These are phyloP conservation scores for Nemophila menziesii DNA, from an alignment of 257 asterid genomes.

Conservation along the genomic window DNA sequence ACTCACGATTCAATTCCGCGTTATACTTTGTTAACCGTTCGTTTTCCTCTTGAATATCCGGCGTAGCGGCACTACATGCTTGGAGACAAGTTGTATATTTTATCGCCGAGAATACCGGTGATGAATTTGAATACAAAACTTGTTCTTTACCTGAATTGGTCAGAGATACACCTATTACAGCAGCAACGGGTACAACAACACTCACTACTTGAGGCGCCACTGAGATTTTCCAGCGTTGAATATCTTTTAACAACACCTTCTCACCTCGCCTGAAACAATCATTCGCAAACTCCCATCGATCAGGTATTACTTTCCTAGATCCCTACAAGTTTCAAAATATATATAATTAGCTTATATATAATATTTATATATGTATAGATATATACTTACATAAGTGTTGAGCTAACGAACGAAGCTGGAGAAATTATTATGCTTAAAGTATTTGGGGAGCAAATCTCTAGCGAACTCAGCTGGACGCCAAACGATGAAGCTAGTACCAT, in stretches of 20 bases:
- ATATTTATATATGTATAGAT: too few relatives aligned
- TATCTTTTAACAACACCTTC: slow-evolving; percentile 45
- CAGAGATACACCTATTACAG: too few relatives aligned
- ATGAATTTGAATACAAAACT: too few relatives aligned
- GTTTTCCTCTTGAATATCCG: slow-evolving; percentile 72
- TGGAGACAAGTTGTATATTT: too few relatives aligned
- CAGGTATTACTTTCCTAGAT: slow-evolving; percentile 73
- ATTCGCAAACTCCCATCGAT: slow-evolving; percentile 84
- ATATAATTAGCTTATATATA: too few relatives aligned
- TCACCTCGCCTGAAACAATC: slow-evolving; percentile 60
- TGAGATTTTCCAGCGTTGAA: slow-evolving; percentile 61
- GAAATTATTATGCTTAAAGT: slow-evolving; percentile 83
- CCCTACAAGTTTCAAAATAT: slow-evolving; percentile 40
- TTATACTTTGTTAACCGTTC: slow-evolving; percentile 59
- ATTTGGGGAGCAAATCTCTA: slow-evolving; percentile 68
- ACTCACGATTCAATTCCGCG: slow-evolving; percentile 35
- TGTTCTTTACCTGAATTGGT: slow-evolving; percentile 58
- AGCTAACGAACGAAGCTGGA: slow-evolving; percentile 90
- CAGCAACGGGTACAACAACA: too few relatives aligned
- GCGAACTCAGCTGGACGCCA: slow-evolving; percentile 91
- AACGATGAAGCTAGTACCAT: slow-evolving; percentile 68
- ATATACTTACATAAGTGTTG: slow-evolving; percentile 52
- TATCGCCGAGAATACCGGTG: slow-evolving; percentile 32
- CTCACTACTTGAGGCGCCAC: too few relatives aligned
- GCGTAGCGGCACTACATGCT: too few relatives aligned